phyloP scores from a whole-genome alignment of 164 flowering plant species.

The Litsea cubeba region DNA sequence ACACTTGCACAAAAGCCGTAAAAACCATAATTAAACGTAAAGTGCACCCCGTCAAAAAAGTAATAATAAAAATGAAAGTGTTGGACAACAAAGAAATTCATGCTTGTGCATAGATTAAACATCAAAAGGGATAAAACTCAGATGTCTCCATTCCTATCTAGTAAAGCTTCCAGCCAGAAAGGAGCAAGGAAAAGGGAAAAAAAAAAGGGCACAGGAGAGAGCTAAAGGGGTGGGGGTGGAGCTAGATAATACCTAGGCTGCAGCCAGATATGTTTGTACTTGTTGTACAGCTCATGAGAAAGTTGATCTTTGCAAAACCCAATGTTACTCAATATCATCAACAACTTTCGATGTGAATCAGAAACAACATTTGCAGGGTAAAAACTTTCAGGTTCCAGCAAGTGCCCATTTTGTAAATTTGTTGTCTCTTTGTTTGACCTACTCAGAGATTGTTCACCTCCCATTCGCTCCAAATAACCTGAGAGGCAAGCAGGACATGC shows the following conservation, averaged over 20 bases:
- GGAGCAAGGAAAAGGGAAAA: no score
- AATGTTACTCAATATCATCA: conserved; percentile 88
- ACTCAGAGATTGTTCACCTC: conserved; percentile 48
- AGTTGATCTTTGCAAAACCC: conserved; percentile 98
- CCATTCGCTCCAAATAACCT: conserved; percentile 87
- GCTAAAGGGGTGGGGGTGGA: no score
- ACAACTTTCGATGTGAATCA: conserved; percentile 67
- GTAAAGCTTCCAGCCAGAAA: no score
- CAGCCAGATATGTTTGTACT: conserved; percentile 77
- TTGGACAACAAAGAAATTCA: no score
- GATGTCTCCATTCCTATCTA: no score
- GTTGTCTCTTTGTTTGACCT: conserved; percentile 45
- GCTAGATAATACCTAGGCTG: conserved; percentile 46
- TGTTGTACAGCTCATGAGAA: conserved; percentile 69
- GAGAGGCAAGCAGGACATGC: conserved; percentile 15
- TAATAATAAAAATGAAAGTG: no score
- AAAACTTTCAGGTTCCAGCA: conserved; percentile 41
- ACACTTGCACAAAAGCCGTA: no score
- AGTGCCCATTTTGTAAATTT: conserved; percentile 55
- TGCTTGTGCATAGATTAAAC: no score
- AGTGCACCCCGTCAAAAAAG: no score
- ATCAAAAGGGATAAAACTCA: no score
- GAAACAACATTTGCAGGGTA: conserved; percentile 48
- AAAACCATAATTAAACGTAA: no score
- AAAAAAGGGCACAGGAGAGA: no score